phyloP scores from a whole-genome alignment of 352 stramenopile genomes.

The Thalassiosira mediterranea region DNA sequence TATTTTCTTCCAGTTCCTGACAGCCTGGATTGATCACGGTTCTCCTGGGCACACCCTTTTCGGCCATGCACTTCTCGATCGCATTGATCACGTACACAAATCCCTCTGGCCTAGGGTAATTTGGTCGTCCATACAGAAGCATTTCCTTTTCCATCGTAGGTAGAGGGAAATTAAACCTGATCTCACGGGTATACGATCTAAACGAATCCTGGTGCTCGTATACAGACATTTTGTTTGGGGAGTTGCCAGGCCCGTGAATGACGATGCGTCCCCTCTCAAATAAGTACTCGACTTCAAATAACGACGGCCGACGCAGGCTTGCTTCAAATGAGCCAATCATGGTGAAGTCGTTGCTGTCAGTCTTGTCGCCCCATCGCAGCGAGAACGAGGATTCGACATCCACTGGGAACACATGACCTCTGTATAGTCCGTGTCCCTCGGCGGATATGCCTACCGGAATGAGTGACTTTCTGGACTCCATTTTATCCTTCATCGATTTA shows the following conservation, averaged over 20 bases:
- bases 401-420: conserved; percentile 33
- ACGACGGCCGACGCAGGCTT: conserved; percentile 38
- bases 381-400: conserved; percentile 52
- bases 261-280: conserved; percentile 43
- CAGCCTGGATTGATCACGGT: neutral
- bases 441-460: conserved; percentile 23
- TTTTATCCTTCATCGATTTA: conserved; percentile 1
- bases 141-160: conserved; percentile 17
- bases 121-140: conserved; percentile 17
- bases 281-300: conserved; percentile 43
- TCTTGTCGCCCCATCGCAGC: conserved; percentile 31
- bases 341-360: conserved; percentile 15
- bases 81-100: conserved; percentile 53
- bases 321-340: conserved; percentile 43
- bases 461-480: neutral
- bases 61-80: conserved; percentile 44
- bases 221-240: conserved; percentile 45
- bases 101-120: conserved; percentile 42
- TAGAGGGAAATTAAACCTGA: conserved; percentile 26
- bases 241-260: conserved; percentile 45
- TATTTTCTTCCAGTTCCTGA: conserved; percentile 48
- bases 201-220: conserved; percentile 30
- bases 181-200: conserved; percentile 19
- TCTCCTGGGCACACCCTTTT: conserved; percentile 29
- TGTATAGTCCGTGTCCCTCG: conserved; percentile 35